A percentile compares a stretch with the other conserved stretches of the same genome.
Conservation (phyloP, 176 grass and related monocot species). For the Oryza coarctata region DNA sequence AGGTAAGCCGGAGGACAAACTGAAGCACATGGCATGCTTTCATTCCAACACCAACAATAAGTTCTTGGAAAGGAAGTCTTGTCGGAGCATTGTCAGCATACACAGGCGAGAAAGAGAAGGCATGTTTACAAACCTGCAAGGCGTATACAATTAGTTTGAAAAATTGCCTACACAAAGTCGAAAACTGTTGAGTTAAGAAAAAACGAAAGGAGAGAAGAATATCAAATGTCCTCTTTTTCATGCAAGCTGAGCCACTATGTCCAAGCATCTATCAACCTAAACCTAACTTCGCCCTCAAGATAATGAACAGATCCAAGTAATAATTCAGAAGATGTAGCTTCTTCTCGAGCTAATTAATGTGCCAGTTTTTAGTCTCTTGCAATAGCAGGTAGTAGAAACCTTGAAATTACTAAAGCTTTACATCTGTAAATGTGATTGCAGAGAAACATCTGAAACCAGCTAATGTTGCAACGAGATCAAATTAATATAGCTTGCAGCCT, state of each 20-base stretch:
- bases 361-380: neutral
- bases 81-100: slow-evolving; percentile 82
- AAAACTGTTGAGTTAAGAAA: neutral
- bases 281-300: neutral
- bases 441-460: neutral
- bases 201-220: neutral
- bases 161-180: neutral
- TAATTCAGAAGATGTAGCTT: neutral
- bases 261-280: neutral
- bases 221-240: neutral
- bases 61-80: slow-evolving; percentile 96
- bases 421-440: neutral
- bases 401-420: neutral
- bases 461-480: neutral
- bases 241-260: neutral
- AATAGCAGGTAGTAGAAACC: neutral
- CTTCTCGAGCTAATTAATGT: neutral
- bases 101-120: slow-evolving; percentile 92
- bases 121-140: slow-evolving; percentile 96
- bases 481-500: neutral
- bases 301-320: neutral
- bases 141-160: neutral
- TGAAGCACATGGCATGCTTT: slow-evolving; percentile 91
- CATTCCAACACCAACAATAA: slow-evolving; percentile 91
- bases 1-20: slow-evolving; percentile 88